Evolutionary conservation across 2,329 filamentous ascomycete genomes (phyloP).

Genomic region (Xylaria sp.): DNA sequence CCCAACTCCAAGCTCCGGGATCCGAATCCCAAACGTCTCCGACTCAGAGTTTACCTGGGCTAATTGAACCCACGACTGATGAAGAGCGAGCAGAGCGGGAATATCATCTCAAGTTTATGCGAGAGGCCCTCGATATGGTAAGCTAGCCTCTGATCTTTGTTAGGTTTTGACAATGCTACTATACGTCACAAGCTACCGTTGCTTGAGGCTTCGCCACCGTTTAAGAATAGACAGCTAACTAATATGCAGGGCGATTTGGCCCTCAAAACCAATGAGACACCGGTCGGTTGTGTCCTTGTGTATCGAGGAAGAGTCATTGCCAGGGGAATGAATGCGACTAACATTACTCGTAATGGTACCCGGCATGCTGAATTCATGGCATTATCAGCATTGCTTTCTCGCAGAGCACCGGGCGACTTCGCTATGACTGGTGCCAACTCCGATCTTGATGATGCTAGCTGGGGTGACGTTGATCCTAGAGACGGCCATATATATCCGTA

Average conservation of each 20-base stretch:
- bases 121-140: conserved; percentile 88
- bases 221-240: conserved; percentile 42
- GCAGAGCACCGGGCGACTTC: conserved; percentile 49
- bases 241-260: conserved; percentile 80
- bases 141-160: conserved; percentile 14
- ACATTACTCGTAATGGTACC: conserved; percentile 88
- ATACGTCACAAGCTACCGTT: not conserved
- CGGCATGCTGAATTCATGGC: conserved; percentile 97
- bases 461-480: conserved; percentile 64
- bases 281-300: conserved; percentile 95
- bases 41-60: conserved; percentile 45
- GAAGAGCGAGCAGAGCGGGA: conserved; percentile 55
- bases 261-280: conserved; percentile 87
- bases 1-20: conserved; percentile 35
- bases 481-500: conserved; percentile 70
- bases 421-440: conserved; percentile 41
- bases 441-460: conserved; percentile 55
- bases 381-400: conserved; percentile 68
- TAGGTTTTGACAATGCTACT: not conserved
- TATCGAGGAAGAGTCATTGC: conserved; percentile 83
- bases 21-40: conserved; percentile 36
- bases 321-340: conserved; percentile 96
- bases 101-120: conserved; percentile 75
- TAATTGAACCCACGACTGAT: conserved; percentile 50
- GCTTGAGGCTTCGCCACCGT: not conserved